phyloP scores from a whole-genome alignment of 768 basidiomycete species.

The Amanita fuliginea region DNA sequence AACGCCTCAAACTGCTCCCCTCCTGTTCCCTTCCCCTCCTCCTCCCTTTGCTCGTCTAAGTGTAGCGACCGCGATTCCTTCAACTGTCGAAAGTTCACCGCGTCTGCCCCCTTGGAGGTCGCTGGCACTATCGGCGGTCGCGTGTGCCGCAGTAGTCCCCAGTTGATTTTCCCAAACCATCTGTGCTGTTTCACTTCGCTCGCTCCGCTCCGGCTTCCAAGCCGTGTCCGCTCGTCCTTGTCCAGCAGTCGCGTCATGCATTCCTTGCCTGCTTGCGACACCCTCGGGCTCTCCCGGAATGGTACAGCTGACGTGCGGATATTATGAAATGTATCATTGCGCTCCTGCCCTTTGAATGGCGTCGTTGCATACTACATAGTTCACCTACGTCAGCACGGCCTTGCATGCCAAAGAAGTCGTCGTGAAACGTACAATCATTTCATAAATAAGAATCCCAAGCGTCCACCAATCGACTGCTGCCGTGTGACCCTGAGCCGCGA shows the following conservation, averaged over 20 bases:
- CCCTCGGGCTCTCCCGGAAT: conserved; percentile 79
- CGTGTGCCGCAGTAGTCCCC: conserved; percentile 89
- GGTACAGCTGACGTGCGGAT: conserved; percentile 79
- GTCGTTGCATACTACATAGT: conserved; percentile 83
- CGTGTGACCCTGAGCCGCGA: conserved; percentile 92
- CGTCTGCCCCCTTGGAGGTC: conserved; percentile 67
- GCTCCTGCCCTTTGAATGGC: conserved; percentile 94
- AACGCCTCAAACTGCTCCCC: conserved; percentile 79
- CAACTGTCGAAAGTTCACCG: conserved; percentile 82
- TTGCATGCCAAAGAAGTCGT: conserved; percentile 19
- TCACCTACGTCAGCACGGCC: conserved; percentile 23
- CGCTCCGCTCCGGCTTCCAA: conserved; percentile 90
- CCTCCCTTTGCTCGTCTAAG: conserved; percentile 55
- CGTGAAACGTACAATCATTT: conserved; percentile 83
- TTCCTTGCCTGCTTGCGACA: conserved; percentile 78
- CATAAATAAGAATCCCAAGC: conserved; percentile 93
- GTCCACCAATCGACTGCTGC: conserved; percentile 99
- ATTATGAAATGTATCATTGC: conserved; percentile 93
- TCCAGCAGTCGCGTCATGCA: conserved; percentile 78
- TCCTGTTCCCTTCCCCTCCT: conserved; percentile 18
- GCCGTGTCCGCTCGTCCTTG: conserved; percentile 81
- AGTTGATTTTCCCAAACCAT: conserved; percentile 95
- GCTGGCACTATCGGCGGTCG: conserved; percentile 87
- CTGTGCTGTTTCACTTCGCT: conserved; percentile 99
- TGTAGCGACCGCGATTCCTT: conserved; percentile 89